A percentile compares a stretch with the other conserved stretches of the same genome.
Evolutionary conservation across 345 rosid species (phyloP).

Genomic region (Brassica incana): DNA sequence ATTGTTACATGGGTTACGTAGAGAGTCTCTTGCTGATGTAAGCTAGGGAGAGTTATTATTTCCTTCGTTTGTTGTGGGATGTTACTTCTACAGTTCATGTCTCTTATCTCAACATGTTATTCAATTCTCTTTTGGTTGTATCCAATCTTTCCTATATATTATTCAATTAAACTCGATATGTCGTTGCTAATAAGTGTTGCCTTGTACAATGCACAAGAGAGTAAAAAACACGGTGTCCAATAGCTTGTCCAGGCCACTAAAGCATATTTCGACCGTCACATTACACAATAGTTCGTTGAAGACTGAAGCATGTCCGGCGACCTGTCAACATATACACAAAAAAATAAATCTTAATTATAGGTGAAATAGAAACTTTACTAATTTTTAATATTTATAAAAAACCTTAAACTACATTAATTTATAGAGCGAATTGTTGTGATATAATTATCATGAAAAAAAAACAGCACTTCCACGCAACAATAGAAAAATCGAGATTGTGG

Average conservation of each 20-base stretch:
- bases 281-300: slow-evolving; percentile 72
- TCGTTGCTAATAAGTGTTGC: background rate
- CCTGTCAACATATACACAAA: slow-evolving; percentile 39
- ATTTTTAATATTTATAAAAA: too few relatives aligned
- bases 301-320: slow-evolving; percentile 54
- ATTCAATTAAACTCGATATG: too few relatives aligned
- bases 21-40: background rate
- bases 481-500: background rate
- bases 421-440: too few relatives aligned
- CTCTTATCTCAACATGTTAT: too few relatives aligned
- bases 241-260: background rate
- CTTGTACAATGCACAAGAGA: slow-evolving; percentile 31
- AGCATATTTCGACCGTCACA: slow-evolving; percentile 49
- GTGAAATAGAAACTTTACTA: too few relatives aligned
- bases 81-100: background rate
- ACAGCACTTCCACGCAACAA: too few relatives aligned
- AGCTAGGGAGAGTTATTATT: background rate
- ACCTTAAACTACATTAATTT: too few relatives aligned
- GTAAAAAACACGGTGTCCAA: background rate
- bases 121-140: too few relatives aligned
- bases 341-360: too few relatives aligned
- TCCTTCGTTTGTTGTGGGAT: background rate
- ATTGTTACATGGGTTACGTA: background rate
- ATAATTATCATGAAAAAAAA: too few relatives aligned
- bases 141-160: too few relatives aligned